Evolutionary conservation across 75 land plant genomes (phyloP).

Genomic region (Ceratopteris richardii): DNA sequence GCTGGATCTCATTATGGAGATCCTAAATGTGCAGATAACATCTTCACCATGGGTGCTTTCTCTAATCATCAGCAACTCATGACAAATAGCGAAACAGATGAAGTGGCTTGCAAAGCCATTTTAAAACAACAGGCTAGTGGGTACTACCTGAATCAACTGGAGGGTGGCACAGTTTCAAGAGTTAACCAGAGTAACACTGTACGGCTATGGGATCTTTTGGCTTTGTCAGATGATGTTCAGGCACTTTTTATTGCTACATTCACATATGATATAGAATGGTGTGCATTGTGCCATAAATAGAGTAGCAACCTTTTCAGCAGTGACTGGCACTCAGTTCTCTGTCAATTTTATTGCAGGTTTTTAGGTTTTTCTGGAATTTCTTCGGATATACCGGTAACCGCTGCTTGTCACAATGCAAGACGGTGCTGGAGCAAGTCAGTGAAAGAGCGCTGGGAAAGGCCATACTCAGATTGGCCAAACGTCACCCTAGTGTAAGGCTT

Average conservation of each 20-base stretch:
- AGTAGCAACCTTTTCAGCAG: background rate
- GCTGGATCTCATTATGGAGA: too few relatives aligned
- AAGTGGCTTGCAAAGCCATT: too few relatives aligned
- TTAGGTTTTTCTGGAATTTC: constrained; percentile 47
- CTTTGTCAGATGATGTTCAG: constrained; percentile 43
- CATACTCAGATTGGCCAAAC: constrained; percentile 65
- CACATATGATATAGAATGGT: constrained; percentile 73
- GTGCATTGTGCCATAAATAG: background rate
- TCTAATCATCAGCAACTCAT: too few relatives aligned
- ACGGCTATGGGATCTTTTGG: constrained; percentile 52
- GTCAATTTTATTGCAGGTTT: constrained; percentile 42
- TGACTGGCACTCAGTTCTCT: background rate
- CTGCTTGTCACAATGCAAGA: constrained; percentile 65
- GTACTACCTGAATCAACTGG: constrained; percentile 46
- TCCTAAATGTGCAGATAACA: too few relatives aligned
- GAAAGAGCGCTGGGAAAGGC: constrained; percentile 36
- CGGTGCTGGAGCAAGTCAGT: constrained; percentile 49
- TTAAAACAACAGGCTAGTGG: background rate
- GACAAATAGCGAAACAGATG: too few relatives aligned
- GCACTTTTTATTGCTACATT: constrained; percentile 69
- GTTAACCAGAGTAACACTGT: constrained; percentile 12
- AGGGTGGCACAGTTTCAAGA: constrained; percentile 11
- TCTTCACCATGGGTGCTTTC: too few relatives aligned
- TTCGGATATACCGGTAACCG: constrained; percentile 51
- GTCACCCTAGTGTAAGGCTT: constrained; percentile 65